These are phyloP conservation scores for Rubus parviflorus DNA, from an alignment of 306 rosid species.

Conservation along the genomic window DNA sequence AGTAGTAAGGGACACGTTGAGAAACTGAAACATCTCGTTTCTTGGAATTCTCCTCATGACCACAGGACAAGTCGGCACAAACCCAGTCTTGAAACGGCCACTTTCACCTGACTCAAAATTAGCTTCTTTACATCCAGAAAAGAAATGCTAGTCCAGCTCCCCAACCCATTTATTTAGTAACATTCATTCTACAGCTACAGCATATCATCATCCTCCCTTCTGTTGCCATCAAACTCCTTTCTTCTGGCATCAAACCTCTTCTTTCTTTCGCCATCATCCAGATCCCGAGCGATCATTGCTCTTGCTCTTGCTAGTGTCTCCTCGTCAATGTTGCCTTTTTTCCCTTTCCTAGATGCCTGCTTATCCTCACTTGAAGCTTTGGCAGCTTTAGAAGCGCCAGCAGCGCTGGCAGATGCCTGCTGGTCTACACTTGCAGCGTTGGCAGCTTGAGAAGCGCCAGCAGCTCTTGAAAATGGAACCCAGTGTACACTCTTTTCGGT, in stretches of 20 bases:
- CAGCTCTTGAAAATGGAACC: conserved; percentile 67
- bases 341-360: conserved; percentile 36
- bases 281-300: background rate
- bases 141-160: conserved; percentile 35
- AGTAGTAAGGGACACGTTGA: conserved; percentile 69
- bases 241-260: conserved; percentile 39
- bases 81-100: conserved; percentile 71
- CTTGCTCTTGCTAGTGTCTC: background rate
- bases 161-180: conserved; percentile 38
- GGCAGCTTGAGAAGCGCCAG: conserved; percentile 65
- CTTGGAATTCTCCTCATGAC: conserved; percentile 36
- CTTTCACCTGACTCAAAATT: conserved; percentile 41
- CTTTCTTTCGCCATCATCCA: background rate
- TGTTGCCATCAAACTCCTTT: conserved; percentile 11
- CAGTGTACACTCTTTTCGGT: conserved; percentile 52
- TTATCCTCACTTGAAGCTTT: conserved; percentile 48
- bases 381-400: conserved; percentile 49
- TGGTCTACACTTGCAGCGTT: conserved; percentile 85
- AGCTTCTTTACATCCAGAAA: conserved; percentile 31
- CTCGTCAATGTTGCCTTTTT: background rate
- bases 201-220: conserved; percentile 45
- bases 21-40: conserved; percentile 76
- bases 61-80: conserved; percentile 39
- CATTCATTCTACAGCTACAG: conserved; percentile 28
- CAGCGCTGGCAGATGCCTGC: conserved; percentile 61